Evolutionary conservation across 208 protist genomes (phyloP), one percentile per base, ranked within the genome.

Genomic region (Trypanosoma scelopori): DNA sequence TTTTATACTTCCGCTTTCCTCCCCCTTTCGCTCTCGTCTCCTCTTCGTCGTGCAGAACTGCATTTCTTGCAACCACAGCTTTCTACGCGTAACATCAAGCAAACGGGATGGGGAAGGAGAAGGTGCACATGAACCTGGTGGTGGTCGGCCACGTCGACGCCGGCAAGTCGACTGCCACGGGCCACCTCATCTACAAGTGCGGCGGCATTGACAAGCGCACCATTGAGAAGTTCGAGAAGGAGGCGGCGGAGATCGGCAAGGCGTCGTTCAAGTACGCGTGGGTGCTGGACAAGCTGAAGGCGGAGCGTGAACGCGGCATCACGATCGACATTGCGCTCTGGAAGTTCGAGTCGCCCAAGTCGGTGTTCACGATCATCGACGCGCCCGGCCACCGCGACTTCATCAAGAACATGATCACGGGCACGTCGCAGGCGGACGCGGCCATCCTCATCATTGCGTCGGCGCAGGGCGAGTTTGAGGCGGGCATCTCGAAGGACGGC

Each of bases 341-440:
- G 80, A 92, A 95, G 65, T 97, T 98, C 64, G 79, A 93, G 72
- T 95, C 95, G 18, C 82, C 79, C 53, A 97, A 89, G 79, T 94
- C 76, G 61, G 65, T 89, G 50, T 96, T 91, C 76, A 97, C 94
- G 49, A 96, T 98, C 74, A 93, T 98, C 63, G 94, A 98, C 79
- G 92, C 89, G 52, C 95, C 95, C 56, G 93, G 95, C n/a, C 95
- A 98, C 79, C 79, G 85, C 70, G 91, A 94, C 62, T 97, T 96
- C 84, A 96, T 98, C 67, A 94, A 95, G 84, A 94, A 97, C 84
- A 97, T 95, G 91, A 96, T 96, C 72, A 95, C 82, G 52, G 93
- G 92, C 52, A 92, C 92, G 12, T 92, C 90, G 13, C 93, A 97
- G 78, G 93, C 93, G 41, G 93, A 97, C 68, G 76, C 79, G 50